Percentiles rank a stretch among this genome's conserved stretches.
These are phyloP conservation scores for Phoma herbarum DNA, from an alignment of 2,329 filamentous ascomycete species.

Conservation along the genomic window DNA sequence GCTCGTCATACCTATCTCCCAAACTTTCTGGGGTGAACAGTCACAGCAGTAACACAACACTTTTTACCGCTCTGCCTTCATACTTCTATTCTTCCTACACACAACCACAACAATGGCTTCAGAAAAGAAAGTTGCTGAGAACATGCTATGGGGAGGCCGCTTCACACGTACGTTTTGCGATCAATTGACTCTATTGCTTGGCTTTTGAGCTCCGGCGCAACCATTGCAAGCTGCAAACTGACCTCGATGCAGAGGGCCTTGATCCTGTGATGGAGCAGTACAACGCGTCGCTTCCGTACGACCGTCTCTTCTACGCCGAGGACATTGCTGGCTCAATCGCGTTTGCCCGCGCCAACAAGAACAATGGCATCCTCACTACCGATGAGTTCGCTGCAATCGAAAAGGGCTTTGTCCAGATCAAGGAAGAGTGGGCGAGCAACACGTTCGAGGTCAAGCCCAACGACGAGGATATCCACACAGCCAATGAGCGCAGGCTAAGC, in stretches of 20 bases:
- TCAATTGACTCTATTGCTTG: neutral
- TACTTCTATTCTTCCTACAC: neutral
- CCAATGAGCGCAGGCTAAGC: slow-evolving; percentile 65
- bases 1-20: slow-evolving; percentile 17
- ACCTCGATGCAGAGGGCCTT: slow-evolving; percentile 68
- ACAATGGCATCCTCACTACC: slow-evolving; percentile 75
- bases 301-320: slow-evolving; percentile 78
- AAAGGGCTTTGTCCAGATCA: slow-evolving; percentile 69
- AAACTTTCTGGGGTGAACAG: slow-evolving; percentile 23
- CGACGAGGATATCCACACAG: slow-evolving; percentile 65
- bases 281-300: slow-evolving; percentile 82
- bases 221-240: slow-evolving; percentile 18
- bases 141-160: slow-evolving; percentile 52
- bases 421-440: slow-evolving; percentile 58
- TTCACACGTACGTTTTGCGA: slow-evolving; percentile 41
- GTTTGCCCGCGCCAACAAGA: slow-evolving; percentile 81
- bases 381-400: slow-evolving; percentile 80
- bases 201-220: slow-evolving; percentile 1
- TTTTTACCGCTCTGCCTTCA: slow-evolving; percentile 1
- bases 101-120: slow-evolving; percentile 42
- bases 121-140: slow-evolving; percentile 49
- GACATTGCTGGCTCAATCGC: slow-evolving; percentile 84
- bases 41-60: slow-evolving; percentile 20
- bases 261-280: slow-evolving; percentile 88
- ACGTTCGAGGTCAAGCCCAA: slow-evolving; percentile 59